Evolutionary conservation across 2,329 filamentous ascomycete species (phyloP).

Genomic region (Peltaster fructicola): DNA sequence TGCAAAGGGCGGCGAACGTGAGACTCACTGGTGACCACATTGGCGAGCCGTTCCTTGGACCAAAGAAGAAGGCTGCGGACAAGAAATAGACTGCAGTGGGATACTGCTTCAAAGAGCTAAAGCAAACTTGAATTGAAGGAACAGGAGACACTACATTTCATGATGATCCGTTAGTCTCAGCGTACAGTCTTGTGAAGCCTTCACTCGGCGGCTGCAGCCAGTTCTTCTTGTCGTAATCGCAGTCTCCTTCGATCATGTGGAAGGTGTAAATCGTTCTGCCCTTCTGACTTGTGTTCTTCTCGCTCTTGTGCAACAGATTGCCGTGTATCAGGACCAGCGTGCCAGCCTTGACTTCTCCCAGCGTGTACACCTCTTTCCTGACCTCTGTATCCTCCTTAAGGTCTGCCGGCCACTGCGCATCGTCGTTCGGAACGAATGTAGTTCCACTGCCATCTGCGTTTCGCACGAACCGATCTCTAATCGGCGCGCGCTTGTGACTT

Average conservation of each 20-base stretch:
- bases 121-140: not conserved
- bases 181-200: slow-evolving; percentile 40
- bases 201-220: slow-evolving; percentile 76
- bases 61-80: slow-evolving; percentile 44
- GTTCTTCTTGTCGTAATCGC: slow-evolving; percentile 68
- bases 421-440: slow-evolving; percentile 43
- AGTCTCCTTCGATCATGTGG: slow-evolving; percentile 76
- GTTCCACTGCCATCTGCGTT: slow-evolving; percentile 39
- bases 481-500: slow-evolving; percentile 55
- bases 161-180: slow-evolving; percentile 2
- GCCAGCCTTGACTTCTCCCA: slow-evolving; percentile 80
- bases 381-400: slow-evolving; percentile 22
- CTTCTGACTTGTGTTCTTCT: slow-evolving; percentile 72
- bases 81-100: slow-evolving; percentile 1
- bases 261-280: slow-evolving; percentile 95
- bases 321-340: slow-evolving; percentile 88
- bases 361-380: slow-evolving; percentile 44
- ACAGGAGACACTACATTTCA: not conserved
- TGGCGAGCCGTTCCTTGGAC: slow-evolving; percentile 60
- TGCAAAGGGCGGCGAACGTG: slow-evolving; percentile 39
- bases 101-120: slow-evolving; percentile 1
- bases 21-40: slow-evolving; percentile 33
- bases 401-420: slow-evolving; percentile 32
- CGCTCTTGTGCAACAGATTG: slow-evolving; percentile 88
- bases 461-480: slow-evolving; percentile 61